Evolutionary conservation across 208 protist species (phyloP), one percentile per base, ranked within the genome.

Genomic region (Trypanosomatidae sp.): DNA sequence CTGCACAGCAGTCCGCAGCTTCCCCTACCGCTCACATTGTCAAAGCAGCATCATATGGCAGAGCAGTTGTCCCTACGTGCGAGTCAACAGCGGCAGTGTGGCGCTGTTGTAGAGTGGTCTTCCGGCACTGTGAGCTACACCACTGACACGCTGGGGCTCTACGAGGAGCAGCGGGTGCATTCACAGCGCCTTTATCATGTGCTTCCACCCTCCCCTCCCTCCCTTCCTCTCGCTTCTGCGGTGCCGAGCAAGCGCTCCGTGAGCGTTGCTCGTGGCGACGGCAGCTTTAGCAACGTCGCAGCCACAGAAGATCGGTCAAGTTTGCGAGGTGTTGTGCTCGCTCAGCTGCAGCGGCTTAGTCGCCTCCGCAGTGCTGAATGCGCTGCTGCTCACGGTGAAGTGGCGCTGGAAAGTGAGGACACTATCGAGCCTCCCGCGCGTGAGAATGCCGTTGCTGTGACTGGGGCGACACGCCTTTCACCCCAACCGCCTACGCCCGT

Each of bases 51-150:
- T 17, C 43, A 55, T 10, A 22, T 1, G 46, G 13, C 12, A n/a
- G 10, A 36, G 8, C 19, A 46, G 46, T 15, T n/a, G n/a, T 22
- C 10, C 25, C 65, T 50, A 7, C 10, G 33, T 41, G 47, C 13
- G 25, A 33, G 9, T 19, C 65, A 41, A 22, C 19, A 46, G 30
- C 39, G 50, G 15, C 66, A 58, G 4, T 65, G 56, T 33, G 87
- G 81, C 7, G 84, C 78, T 3, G 30, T 92, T 4, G 90, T 92
- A 55, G 87, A 95, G 81, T 95, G 90, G 87, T 60, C 50, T 10
- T 69, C 75, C 28, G 90, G 90, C 8, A 53, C 41, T 25, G 85
- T 95, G 19, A 85, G 87, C 46, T 88, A 88, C 76, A 92, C 90
- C 1, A 28, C 70, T 0, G 90, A 95, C 71, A 84, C 84, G n/a